Base-by-base conservation (phyloP, 2,329 filamentous ascomycete genomes). In the Neophaeococcomyces mojaviensis region DNA sequence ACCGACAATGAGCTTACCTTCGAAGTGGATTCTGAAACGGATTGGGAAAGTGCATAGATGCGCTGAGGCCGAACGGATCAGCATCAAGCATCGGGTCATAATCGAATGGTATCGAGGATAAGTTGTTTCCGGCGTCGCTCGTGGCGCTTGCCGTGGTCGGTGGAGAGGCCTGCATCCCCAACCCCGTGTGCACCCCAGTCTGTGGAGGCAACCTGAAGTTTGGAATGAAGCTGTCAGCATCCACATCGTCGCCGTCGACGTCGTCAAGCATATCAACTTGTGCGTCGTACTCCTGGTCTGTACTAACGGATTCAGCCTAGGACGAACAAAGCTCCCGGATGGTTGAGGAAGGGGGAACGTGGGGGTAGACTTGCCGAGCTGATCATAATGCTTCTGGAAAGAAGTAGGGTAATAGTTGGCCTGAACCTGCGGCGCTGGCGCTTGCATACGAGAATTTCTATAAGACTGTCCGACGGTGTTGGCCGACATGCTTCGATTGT, bases 231-330 rank as follows among this genome's bases (percentile, higher is more conserved):
- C 82, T 77, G 12, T 79, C 79, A 36, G 81, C 77, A 34, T 80
- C 81, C 46, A 83, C 77, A 9, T 88, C 82, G 54, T 81, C 74
- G 63, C 72, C 78, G 58, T 86, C 82, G 55, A 81, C 71, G 50
- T 94, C 86, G 60, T 96, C 89, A 65, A 94, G 81, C 76, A 94
- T 86, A 59, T 90, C 88, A 64, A 79, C 79, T 69, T 88, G 86
- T 46, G 87, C 84, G 65, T 96, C 89, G 70, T 96, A 97, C 73
- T 97, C 90, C 76, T 94, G 88, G 72, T 97, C 90, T 96, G 72
- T 73, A 76, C 61, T 71, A 68, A 80, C 66, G 69, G 64, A 74
- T 77, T 85, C 72, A 83, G 76, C 71, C 74, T 81, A 79, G 76
- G 74, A 81, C 74, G 74, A 72, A 76, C 75, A 80, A 64, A 78